A percentile compares a stretch with the other conserved stretches of the same genome.
phyloP scores from a whole-genome alignment of 2,329 filamentous ascomycete species.

The Xylariaceae sp. region DNA sequence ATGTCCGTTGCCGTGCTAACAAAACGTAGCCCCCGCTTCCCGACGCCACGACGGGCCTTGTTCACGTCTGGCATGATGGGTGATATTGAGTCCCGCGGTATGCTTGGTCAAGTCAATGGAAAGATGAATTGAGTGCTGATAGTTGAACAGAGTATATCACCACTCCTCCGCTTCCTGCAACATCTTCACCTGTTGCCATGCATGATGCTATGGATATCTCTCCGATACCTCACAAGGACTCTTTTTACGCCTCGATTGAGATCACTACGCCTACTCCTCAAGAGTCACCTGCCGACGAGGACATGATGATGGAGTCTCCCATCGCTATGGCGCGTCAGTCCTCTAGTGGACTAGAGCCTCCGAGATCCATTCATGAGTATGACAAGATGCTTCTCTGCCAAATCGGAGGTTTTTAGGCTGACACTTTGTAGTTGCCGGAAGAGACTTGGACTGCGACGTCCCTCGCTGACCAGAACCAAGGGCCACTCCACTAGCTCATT shows the following conservation, averaged over 20 bases:
- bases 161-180: slow-evolving; percentile 72
- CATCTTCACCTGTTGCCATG: slow-evolving; percentile 71
- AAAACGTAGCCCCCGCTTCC: slow-evolving; percentile 65
- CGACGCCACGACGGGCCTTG: slow-evolving; percentile 77
- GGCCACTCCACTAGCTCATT: slow-evolving; percentile 66
- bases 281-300: slow-evolving; percentile 34
- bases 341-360: slow-evolving; percentile 39
- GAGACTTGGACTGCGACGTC: slow-evolving; percentile 61
- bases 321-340: slow-evolving; percentile 41
- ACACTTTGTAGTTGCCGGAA: slow-evolving; percentile 55
- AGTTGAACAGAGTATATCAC: slow-evolving; percentile 62
- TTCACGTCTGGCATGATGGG: slow-evolving; percentile 71
- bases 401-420: background rate
- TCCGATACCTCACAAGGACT: slow-evolving; percentile 81
- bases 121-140: background rate
- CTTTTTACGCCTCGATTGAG: slow-evolving; percentile 62
- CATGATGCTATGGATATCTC: slow-evolving; percentile 90
- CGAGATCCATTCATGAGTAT: slow-evolving; percentile 51
- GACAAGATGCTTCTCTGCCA: slow-evolving; percentile 21
- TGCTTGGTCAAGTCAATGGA: slow-evolving; percentile 21
- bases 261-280: slow-evolving; percentile 69
- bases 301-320: slow-evolving; percentile 56
- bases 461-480: slow-evolving; percentile 71
- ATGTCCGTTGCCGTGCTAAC: slow-evolving; percentile 8
- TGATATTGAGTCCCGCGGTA: slow-evolving; percentile 54